Evolutionary conservation across 192 early-diverging fungal species (phyloP), one percentile per base, ranked within the genome.

Genomic region (Entomortierella beljakovae): DNA sequence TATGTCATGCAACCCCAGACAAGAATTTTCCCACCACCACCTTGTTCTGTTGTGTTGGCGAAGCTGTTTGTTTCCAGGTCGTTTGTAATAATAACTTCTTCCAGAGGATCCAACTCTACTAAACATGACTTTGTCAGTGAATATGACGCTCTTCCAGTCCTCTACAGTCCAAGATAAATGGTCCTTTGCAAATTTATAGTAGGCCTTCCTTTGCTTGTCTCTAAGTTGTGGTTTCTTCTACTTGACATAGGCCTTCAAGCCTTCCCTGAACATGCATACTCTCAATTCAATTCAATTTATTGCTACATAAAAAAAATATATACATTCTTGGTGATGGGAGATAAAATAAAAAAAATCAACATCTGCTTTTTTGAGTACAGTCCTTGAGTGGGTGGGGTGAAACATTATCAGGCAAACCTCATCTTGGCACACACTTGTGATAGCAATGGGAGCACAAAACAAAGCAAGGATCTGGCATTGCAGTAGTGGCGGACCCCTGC

Each of bases 121-220:
- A 42, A 57, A 57, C 0, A 34, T 9, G 18, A 3, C 34, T 15
- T 67, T 42, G 32, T 48, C 64, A 1, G 64, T 48, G 35, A 65
- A 43, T 40, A 67, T 67, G 7, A 70, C 68, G 13, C 20, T 29
- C 23, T 57, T 70, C 68, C 77, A 80, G 35, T 80, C 49, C 2
- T 80, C 57, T 3, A 71, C 42, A 6, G 62, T 71, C 57, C 75
- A 80, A 6, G 50, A 0, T 0, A 34, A 23, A 26, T 80, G 76
- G 8, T 53, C 31, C 40, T 32, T 57, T 1, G 76, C 68, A 28
- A 80, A 80, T 29, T 38, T 9, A 25, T 43, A 37, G 1, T 61
- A 34, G 20, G 34, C 55, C 0, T 26, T 4, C 11, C 28, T 57
- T 3, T 71, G 61, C n/a, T 64, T 9, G 33, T 16, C 6, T 20